Evolutionary conservation across 768 basidiomycete genomes (phyloP).

Genomic region (Mycena latifolia): DNA sequence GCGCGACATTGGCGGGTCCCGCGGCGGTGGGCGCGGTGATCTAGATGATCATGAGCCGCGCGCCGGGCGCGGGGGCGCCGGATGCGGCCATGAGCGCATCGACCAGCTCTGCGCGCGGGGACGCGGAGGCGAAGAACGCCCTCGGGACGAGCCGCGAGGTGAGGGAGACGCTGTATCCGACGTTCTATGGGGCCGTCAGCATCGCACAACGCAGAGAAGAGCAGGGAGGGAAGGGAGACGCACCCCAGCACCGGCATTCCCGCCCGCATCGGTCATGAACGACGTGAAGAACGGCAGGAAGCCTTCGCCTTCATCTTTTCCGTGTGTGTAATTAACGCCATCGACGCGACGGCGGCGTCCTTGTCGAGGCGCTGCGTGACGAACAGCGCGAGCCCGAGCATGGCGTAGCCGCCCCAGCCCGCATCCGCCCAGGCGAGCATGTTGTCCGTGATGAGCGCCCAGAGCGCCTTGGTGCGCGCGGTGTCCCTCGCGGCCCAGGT

Average conservation of each 20-base stretch:
- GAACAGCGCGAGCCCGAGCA: conserved; percentile 51
- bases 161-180: conserved; percentile 54
- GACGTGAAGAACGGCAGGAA: conserved; percentile 43
- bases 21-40: conserved; percentile 49
- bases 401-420: conserved; percentile 63
- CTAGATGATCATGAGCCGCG: conserved; percentile 57
- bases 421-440: conserved; percentile 57
- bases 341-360: conserved; percentile 53
- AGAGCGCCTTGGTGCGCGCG: conserved; percentile 47
- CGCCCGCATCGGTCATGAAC: conserved; percentile 46
- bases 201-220: too few relatives aligned
- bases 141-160: conserved; percentile 60
- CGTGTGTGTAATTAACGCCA: conserved; percentile 55
- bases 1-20: conserved; percentile 40
- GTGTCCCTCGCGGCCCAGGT: conserved; percentile 41
- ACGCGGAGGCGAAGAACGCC: conserved; percentile 50
- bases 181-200: conserved; percentile 37
- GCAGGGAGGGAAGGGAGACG: conserved; percentile 29
- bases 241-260: conserved; percentile 50
- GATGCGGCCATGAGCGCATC: conserved; percentile 51
- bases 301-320: conserved; percentile 40
- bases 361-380: conserved; percentile 57
- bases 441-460: conserved; percentile 52
- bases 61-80: conserved; percentile 30
- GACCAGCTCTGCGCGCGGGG: conserved; percentile 46